phyloP scores from a whole-genome alignment of 1,139 yeast genomes.

The Lodderomyces theae region DNA sequence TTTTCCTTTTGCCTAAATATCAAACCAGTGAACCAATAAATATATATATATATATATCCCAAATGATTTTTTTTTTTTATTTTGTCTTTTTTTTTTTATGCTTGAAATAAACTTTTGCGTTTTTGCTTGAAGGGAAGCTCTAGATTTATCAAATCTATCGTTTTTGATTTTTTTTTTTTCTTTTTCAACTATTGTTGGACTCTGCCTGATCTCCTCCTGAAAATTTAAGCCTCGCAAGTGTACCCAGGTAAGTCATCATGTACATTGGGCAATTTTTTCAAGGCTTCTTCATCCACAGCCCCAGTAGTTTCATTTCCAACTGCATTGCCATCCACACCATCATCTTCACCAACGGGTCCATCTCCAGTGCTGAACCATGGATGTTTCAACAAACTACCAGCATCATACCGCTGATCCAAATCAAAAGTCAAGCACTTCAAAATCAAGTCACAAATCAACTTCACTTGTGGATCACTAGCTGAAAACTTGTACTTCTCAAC shows the following conservation, averaged over 20 bases:
- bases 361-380: slow-evolving; percentile 38
- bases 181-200: no score
- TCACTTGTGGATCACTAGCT: slow-evolving; percentile 29
- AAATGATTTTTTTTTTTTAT: no score
- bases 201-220: no score
- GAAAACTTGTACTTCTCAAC: slow-evolving; percentile 52
- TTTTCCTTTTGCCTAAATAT: not conserved
- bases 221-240: slow-evolving; percentile 21
- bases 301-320: slow-evolving; percentile 9
- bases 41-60: no score
- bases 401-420: slow-evolving; percentile 38
- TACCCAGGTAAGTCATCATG: slow-evolving; percentile 29
- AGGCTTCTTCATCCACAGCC: slow-evolving; percentile 1
- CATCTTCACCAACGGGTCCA: slow-evolving; percentile 15
- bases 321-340: no score
- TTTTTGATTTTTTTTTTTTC: not conserved
- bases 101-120: no score
- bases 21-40: not conserved
- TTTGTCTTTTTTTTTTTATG: no score
- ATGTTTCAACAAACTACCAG: slow-evolving; percentile 39
- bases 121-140: no score
- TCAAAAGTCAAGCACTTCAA: slow-evolving; percentile 36
- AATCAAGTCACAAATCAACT: slow-evolving; percentile 35
- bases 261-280: slow-evolving; percentile 15
- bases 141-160: not conserved